Conservation (phyloP, 1,284 basidiomycete species). For the Coniferiporia sulphurascens region DNA sequence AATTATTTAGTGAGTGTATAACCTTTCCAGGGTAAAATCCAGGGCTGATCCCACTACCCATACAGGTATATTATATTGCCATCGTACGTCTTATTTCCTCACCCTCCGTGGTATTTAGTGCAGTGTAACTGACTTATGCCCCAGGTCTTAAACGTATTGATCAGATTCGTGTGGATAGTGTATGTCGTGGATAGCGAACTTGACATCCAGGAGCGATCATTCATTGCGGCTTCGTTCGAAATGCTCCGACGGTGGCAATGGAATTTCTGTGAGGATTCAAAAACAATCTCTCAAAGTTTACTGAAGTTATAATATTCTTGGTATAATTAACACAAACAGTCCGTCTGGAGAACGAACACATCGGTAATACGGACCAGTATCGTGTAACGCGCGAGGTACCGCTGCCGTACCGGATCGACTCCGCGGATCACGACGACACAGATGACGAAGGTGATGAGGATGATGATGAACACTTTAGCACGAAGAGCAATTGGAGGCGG, state of each 20-base stretch:
- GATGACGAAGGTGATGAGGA: slow-evolving; percentile 36
- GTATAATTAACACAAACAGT: slow-evolving; percentile 33
- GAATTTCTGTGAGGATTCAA: slow-evolving; percentile 75
- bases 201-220: slow-evolving; percentile 53
- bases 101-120: neutral
- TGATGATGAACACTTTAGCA: slow-evolving; percentile 25
- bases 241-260: slow-evolving; percentile 82
- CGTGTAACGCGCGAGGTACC: slow-evolving; percentile 78
- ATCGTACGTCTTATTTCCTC: slow-evolving; percentile 41
- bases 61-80: slow-evolving; percentile 68
- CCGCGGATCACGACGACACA: slow-evolving; percentile 29
- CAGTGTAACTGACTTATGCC: neutral
- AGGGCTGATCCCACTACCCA: slow-evolving; percentile 3
- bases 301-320: slow-evolving; percentile 12
- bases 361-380: slow-evolving; percentile 82
- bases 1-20: slow-evolving; percentile 46
- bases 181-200: slow-evolving; percentile 62
- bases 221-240: slow-evolving; percentile 71
- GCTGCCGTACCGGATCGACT: slow-evolving; percentile 63
- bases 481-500: slow-evolving; percentile 7
- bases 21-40: neutral
- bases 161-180: slow-evolving; percentile 80
- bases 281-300: neutral
- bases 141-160: slow-evolving; percentile 64
- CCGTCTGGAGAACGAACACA: slow-evolving; percentile 83